Conservation (phyloP, 345 rosid genomes). For the Hevea brasiliensis region DNA sequence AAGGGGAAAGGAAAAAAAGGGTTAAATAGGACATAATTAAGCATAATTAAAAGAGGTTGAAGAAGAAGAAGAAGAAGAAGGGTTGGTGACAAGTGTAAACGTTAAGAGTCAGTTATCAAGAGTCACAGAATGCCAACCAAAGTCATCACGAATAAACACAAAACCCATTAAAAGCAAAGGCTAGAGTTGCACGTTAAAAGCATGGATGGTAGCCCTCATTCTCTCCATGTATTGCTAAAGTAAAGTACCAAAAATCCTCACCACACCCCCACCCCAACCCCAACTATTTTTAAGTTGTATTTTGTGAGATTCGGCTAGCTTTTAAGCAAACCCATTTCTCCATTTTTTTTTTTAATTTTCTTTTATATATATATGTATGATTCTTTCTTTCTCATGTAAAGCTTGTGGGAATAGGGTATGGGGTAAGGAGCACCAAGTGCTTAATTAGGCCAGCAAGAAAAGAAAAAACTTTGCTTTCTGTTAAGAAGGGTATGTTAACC, state of each 20-base stretch:
- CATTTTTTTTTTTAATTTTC: neutral
- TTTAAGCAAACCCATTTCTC: constrained; percentile 37
- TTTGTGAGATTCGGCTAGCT: constrained; percentile 28
- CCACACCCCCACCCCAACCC: neutral
- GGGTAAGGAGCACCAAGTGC: constrained; percentile 15
- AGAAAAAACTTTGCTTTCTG: no score
- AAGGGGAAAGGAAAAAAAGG: no score
- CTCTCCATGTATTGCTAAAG: constrained; percentile 38
- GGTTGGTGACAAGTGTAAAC: no score
- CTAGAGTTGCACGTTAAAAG: constrained; percentile 35
- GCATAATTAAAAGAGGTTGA: no score
- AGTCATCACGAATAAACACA: constrained; percentile 31
- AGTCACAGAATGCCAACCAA: no score
- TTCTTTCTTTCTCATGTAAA: constrained; percentile 9
- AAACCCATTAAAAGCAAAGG: constrained; percentile 30
- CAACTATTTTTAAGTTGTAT: no score
- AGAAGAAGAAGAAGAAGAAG: no score
- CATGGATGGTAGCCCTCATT: constrained; percentile 31
- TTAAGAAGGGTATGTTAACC: no score
- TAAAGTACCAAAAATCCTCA: constrained; percentile 21
- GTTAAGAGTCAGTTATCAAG: no score
- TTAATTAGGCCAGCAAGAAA: no score
- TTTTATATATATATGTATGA: no score
- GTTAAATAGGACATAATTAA: no score
- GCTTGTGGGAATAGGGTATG: constrained; percentile 10